Evolutionary conservation across 495 filamentous ascomycete genomes (phyloP).

Genomic region (Daldinia concentrica): DNA sequence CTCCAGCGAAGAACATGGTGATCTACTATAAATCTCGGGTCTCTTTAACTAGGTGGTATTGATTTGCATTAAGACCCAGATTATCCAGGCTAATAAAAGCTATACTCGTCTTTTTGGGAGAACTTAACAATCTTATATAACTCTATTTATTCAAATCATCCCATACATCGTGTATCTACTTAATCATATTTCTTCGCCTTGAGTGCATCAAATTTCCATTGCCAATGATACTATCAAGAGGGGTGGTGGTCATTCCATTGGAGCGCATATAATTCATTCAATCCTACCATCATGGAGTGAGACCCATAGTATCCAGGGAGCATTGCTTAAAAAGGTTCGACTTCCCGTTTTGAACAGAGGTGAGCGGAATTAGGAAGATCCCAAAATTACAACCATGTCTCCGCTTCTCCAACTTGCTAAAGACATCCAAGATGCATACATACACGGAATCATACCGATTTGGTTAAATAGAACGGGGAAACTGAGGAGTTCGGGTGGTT

Average conservation of each 20-base stretch:
- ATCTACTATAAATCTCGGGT: neutral
- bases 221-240: slow-evolving; percentile 1
- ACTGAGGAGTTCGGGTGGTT: neutral
- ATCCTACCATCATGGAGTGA: neutral
- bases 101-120: neutral
- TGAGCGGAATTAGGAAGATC: neutral
- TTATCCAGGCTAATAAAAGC: neutral
- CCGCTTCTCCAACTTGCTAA: neutral
- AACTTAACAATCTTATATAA: neutral
- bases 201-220: neutral
- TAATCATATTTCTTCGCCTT: neutral
- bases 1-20: slow-evolving; percentile 19
- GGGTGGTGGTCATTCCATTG: slow-evolving; percentile 10
- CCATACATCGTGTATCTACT: neutral
- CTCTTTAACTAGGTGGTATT: neutral
- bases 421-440: neutral
- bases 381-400: neutral
- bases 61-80: neutral
- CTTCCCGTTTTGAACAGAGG: slow-evolving; percentile 14
- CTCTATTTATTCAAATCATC: neutral
- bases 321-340: neutral
- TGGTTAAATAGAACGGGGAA: slow-evolving; percentile 1
- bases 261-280: slow-evolving; percentile 18
- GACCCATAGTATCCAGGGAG: neutral
- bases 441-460: neutral